These are phyloP conservation scores for Monosporozyma solicola DNA, from an alignment of 805 yeast species.

Conservation along the genomic window DNA sequence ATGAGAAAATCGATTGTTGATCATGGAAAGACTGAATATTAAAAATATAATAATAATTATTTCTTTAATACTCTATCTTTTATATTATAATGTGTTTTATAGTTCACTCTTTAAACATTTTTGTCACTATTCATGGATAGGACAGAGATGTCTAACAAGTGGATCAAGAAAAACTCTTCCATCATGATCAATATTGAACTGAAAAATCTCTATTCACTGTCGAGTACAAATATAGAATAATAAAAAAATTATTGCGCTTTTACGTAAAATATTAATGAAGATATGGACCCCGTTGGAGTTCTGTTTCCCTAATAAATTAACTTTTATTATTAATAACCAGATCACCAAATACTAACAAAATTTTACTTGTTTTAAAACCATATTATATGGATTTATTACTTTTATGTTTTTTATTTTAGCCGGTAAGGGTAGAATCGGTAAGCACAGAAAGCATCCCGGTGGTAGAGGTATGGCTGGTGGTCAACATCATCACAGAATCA, in stretches of 20 bases:
- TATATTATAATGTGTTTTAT: neutral
- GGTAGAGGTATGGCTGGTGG: conserved; percentile 99
- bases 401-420: conserved; percentile 40
- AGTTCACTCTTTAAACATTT: neutral
- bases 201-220: neutral
- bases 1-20: neutral
- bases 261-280: neutral
- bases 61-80: neutral
- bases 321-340: neutral
- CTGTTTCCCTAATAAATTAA: neutral
- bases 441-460: conserved; percentile 99
- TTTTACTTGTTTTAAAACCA: neutral
- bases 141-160: neutral
- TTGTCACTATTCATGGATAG: neutral
- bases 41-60: neutral
- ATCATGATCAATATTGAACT: neutral
- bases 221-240: neutral
- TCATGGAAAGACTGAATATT: neutral
- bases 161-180: conserved; percentile 6
- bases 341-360: neutral
- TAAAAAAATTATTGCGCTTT: neutral
- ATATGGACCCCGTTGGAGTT: neutral
- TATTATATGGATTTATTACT: neutral
- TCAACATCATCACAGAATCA: conserved; percentile 99
- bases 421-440: conserved; percentile 99